These are phyloP conservation scores for Pelargonium myrrhifolium DNA, from an alignment of 441 rosid genomes.

Conservation along the genomic window DNA sequence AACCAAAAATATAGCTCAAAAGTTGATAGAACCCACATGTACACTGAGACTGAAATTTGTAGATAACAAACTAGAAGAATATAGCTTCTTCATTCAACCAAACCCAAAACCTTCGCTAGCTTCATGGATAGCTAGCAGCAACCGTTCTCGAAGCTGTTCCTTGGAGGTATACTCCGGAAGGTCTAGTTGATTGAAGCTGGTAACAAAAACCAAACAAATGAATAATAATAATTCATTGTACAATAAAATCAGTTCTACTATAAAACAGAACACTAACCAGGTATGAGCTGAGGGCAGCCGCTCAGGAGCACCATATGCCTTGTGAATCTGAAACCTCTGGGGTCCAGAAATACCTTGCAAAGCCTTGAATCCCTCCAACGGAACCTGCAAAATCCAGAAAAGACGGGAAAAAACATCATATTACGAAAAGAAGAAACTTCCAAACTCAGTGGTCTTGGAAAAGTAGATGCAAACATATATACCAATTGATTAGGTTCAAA, in stretches of 20 bases:
- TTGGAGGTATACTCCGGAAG: slow-evolving; percentile 80
- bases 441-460: too few relatives aligned
- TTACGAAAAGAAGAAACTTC: too few relatives aligned
- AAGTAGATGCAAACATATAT: too few relatives aligned
- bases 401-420: too few relatives aligned
- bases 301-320: slow-evolving; percentile 91
- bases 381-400: slow-evolving; percentile 54
- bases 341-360: slow-evolving; percentile 97
- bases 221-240: too few relatives aligned
- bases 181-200: slow-evolving; percentile 95
- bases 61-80: too few relatives aligned
- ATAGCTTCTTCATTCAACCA: slow-evolving; percentile 49
- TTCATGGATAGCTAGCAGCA: slow-evolving; percentile 93
- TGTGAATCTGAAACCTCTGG: slow-evolving; percentile 93
- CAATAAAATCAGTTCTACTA: too few relatives aligned
- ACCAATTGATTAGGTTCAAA: too few relatives aligned
- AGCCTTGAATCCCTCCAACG: slow-evolving; percentile 90
- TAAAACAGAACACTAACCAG: slow-evolving; percentile 41
- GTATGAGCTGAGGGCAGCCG: slow-evolving; percentile 96
- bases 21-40: not conserved
- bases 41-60: too few relatives aligned
- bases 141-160: slow-evolving; percentile 71
- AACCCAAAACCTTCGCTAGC: slow-evolving; percentile 96
- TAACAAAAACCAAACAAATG: slow-evolving; percentile 11
- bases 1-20: not conserved